phyloP scores from a whole-genome alignment of 2,329 filamentous ascomycete genomes.

The Colletotrichum sp. region DNA sequence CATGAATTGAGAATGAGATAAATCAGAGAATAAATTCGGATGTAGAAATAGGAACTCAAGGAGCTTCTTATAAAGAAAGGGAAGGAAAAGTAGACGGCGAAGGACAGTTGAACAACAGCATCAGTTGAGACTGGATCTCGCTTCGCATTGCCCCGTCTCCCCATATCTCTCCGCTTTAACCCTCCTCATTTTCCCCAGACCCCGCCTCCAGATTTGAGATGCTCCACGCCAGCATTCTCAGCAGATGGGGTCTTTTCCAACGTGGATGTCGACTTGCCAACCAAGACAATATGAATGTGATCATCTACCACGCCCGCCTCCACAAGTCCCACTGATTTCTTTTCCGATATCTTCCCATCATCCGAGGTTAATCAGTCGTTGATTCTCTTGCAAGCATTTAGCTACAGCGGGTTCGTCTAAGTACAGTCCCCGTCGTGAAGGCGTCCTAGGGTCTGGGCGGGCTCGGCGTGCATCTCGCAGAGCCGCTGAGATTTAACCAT shows the following conservation, averaged over 20 bases:
- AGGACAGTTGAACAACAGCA: background rate
- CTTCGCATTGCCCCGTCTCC: background rate
- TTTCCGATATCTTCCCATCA: background rate
- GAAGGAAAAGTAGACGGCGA: background rate
- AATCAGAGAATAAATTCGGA: background rate
- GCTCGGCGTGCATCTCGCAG: background rate
- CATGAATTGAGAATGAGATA: background rate
- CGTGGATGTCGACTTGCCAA: background rate
- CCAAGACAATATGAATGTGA: background rate
- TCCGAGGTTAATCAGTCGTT: background rate
- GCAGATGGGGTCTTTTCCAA: background rate
- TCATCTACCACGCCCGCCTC: background rate
- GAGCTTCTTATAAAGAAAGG: background rate
- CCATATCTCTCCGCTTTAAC: background rate
- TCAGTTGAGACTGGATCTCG: background rate
- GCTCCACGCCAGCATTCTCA: background rate
- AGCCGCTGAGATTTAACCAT: background rate
- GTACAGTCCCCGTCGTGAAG: background rate
- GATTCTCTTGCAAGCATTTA: background rate
- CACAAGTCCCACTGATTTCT: background rate
- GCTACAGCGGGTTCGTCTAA: background rate
- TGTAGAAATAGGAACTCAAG: too few relatives aligned
- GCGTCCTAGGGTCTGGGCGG: background rate
- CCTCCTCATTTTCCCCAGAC: background rate
- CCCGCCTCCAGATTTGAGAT: background rate